Evolutionary conservation across 106 monocot species (phyloP).

Genomic region (Apostasia ramifera): DNA sequence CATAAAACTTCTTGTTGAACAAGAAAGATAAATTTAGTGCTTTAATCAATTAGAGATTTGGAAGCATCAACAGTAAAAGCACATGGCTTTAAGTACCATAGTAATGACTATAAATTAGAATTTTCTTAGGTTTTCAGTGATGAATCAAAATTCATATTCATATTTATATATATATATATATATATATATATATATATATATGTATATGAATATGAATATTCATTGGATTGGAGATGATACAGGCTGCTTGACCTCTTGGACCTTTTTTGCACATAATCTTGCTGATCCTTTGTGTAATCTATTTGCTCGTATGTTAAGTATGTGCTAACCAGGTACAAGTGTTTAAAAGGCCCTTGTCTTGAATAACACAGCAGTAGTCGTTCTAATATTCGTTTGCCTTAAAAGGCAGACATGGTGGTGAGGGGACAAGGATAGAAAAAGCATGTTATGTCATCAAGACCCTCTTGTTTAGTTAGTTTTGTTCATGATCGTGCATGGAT

Average conservation of each 20-base stretch:
- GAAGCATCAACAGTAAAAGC: too few species aligned
- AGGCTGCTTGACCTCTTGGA: neutral
- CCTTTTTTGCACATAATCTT: neutral
- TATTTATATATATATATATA: neutral
- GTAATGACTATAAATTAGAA: neutral
- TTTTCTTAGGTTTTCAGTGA: neutral
- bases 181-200: neutral
- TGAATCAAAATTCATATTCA: neutral
- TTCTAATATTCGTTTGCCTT: conserved; percentile 19
- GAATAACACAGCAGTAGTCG: conserved; percentile 1
- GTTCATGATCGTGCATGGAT: conserved; percentile 42
- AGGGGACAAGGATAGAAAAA: conserved; percentile 23
- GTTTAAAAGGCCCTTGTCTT: conserved; percentile 8
- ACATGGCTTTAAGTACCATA: too few species aligned
- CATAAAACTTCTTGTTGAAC: too few species aligned
- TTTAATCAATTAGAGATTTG: too few species aligned
- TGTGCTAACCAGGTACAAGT: conserved; percentile 3
- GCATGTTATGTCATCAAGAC: conserved; percentile 19
- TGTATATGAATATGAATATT: neutral
- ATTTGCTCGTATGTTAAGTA: conserved; percentile 5
- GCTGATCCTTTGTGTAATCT: neutral
- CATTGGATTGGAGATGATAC: neutral
- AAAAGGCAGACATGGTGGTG: conserved; percentile 23
- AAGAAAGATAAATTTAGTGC: too few species aligned
- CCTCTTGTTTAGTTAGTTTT: neutral